Conservation (phyloP, 2,329 filamentous ascomycete genomes). For the Fusarium sp. region DNA sequence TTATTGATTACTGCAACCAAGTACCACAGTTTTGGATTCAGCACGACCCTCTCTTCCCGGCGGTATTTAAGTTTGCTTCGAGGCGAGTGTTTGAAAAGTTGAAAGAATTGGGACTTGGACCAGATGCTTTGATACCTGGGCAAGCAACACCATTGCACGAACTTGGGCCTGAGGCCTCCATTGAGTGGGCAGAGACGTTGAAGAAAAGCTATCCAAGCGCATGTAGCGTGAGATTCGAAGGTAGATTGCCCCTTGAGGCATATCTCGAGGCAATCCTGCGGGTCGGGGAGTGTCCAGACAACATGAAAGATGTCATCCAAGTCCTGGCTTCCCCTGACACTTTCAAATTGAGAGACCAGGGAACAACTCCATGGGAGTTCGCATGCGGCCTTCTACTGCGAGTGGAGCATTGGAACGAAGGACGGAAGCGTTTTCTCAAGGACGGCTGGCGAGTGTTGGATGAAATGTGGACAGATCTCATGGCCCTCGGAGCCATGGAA, state of each 20-base stretch:
- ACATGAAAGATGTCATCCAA: background rate
- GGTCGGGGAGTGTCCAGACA: background rate
- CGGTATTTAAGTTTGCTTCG: background rate
- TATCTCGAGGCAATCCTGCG: background rate
- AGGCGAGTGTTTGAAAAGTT: background rate
- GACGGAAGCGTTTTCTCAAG: background rate
- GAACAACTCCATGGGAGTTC: conserved; percentile 4
- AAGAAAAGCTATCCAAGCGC: background rate
- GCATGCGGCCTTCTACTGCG: background rate
- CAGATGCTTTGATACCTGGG: background rate
- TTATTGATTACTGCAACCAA: background rate
- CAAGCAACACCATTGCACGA: background rate
- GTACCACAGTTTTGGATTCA: background rate
- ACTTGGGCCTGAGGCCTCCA: background rate
- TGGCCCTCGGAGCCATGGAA: background rate
- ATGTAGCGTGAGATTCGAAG: background rate
- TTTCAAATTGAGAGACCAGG: background rate
- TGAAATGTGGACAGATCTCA: background rate
- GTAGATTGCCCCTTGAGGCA: background rate
- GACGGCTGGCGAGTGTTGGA: background rate
- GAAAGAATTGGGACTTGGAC: background rate
- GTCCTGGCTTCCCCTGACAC: background rate
- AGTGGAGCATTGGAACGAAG: background rate
- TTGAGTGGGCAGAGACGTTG: background rate
- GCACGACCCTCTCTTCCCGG: background rate